A percentile compares a stretch with the other conserved stretches of the same genome.
Conservation (phyloP, 225 moss, liverwort and hornwort genomes). For the Sphagnum tenellum region DNA sequence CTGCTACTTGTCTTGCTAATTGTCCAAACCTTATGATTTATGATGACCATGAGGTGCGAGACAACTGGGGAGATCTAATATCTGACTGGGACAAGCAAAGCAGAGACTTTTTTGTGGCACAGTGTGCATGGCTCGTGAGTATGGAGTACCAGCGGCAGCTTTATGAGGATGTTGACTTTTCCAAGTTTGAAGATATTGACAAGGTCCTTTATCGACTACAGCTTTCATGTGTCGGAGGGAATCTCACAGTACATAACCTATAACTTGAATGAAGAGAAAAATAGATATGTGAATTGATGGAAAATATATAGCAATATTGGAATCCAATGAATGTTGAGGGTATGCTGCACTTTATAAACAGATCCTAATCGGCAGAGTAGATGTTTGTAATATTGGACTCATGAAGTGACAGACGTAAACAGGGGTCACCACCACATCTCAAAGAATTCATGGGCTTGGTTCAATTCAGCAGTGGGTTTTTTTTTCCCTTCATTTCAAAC, state of each 20-base stretch:
- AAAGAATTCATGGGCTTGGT: no score
- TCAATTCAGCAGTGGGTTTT: no score
- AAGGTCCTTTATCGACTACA: constrained; percentile 27
- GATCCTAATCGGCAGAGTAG: no score
- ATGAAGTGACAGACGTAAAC: no score
- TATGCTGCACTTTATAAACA: background rate
- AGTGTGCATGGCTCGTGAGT: constrained; percentile 77
- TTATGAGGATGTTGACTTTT: constrained; percentile 63
- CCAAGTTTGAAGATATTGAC: constrained; percentile 31
- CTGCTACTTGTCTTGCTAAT: constrained; percentile 80
- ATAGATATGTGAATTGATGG: no score
- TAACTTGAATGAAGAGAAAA: no score
- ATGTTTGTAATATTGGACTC: no score
- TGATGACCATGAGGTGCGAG: constrained; percentile 92
- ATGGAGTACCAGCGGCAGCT: constrained; percentile 92
- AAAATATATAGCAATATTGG: no score
- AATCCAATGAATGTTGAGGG: background rate
- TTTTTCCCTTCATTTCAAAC: no score
- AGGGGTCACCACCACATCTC: no score
- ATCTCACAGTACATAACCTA: no score
- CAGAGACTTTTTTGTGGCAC: constrained; percentile 73
- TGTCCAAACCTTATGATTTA: constrained; percentile 94
- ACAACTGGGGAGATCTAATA: constrained; percentile 78
- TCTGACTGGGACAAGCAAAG: constrained; percentile 44
- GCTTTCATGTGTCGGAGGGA: no score